Evolutionary conservation across 805 yeast genomes (phyloP), one percentile per base, ranked within the genome.

Genomic region (Lipomyces starkeyi): DNA sequence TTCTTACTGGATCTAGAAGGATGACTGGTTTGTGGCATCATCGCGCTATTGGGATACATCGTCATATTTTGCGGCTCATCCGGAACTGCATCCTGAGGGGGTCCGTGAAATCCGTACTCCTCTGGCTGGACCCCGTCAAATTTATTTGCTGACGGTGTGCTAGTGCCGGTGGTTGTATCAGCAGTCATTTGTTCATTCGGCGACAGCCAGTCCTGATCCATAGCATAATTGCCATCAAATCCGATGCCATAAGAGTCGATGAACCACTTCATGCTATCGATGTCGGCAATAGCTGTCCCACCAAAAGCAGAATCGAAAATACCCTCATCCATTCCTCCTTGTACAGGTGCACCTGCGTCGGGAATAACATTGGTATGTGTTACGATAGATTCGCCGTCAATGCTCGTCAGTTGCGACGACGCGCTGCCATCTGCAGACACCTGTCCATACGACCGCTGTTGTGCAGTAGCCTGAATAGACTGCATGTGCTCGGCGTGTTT

Each of bases 181-280:
- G 22, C 49, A n/a, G 49, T 20, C n/a, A 57, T 34, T n/a, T 9
- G 34, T 22, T 34, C 43, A 32, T n/a, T 35, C 17, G 43, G 47
- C 59, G 34, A 34, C 8, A 32, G n/a, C 64, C 64, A 64, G 14
- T 63, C 69, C n/a, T 35, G 61, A 11, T 67, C 70, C 49, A 35
- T 27, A 2, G 63, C 60, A 55, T 57, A 68, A 34, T 65, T 66
- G 13, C 67, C 66, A 37, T 69, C 70, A 53, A 69, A 69, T 2
- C 62, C 67, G 27, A 69, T 54, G 13, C 72, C 72, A 43, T 65
- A 69, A 4, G 72, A 34, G 27, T 63, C 71, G 11, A 69, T 57
- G 34, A 69, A 63, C 72, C 72, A 69, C 32, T 64, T 67, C 66
- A 65, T 63, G 29, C 55, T 43, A 5, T 66, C 68, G 25, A 56